Evolutionary conservation across 1,139 yeast genomes (phyloP).

Genomic region (Debaryomycetaceae sp.): DNA sequence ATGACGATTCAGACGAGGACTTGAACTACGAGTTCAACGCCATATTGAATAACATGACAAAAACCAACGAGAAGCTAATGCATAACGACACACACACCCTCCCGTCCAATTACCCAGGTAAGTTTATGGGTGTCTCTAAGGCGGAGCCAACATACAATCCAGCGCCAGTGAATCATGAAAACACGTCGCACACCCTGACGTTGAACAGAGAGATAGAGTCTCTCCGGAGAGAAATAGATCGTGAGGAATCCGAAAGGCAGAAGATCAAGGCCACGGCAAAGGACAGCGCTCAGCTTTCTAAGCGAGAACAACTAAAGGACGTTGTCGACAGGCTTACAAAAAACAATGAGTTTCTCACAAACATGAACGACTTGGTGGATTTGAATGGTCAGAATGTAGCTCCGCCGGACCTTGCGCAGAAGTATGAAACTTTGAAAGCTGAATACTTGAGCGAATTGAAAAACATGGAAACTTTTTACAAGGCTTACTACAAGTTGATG

Average conservation of each 20-base stretch:
- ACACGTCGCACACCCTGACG: conserved; percentile 14
- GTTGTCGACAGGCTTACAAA: conserved; percentile 10
- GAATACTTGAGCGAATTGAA: conserved; percentile 30
- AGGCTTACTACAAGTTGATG: conserved; percentile 38
- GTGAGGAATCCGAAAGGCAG: not conserved
- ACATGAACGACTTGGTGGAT: conserved; percentile 20
- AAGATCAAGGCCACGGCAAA: not conserved
- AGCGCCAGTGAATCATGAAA: conserved; percentile 8
- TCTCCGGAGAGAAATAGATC: not conserved
- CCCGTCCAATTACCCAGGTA: conserved; percentile 18
- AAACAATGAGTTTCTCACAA: conserved; percentile 20
- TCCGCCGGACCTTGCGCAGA: conserved; percentile 8
- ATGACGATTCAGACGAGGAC: conserved; percentile 26
- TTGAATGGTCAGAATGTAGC: conserved; percentile 12
- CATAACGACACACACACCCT: not conserved
- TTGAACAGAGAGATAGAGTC: conserved; percentile 1
- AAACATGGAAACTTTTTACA: conserved; percentile 27
- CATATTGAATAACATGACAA: conserved; percentile 4
- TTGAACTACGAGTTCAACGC: conserved; percentile 7
- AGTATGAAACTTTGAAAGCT: conserved; percentile 29
- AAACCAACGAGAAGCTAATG: conserved; percentile 1
- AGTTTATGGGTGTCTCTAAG: conserved; percentile 7
- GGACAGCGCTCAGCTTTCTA: not conserved
- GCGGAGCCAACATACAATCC: not conserved
- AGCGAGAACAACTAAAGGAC: not conserved